Evolutionary conservation across 805 yeast species (phyloP).

Genomic region (Pichia phayaonensis): DNA sequence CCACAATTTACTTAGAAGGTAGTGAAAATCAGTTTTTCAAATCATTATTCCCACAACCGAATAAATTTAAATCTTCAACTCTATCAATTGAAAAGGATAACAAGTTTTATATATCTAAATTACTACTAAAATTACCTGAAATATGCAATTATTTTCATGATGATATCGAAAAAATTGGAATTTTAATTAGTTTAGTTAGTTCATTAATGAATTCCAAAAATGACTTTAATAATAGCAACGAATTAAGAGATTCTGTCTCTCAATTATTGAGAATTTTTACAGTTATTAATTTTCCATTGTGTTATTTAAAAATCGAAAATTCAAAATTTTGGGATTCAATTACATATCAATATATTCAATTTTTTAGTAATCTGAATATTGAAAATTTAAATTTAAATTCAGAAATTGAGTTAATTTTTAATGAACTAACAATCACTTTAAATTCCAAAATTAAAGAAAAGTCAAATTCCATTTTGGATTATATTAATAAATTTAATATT

Average conservation of each 20-base stretch:
- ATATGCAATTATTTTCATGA: slow-evolving; percentile 9
- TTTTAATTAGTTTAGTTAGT: slow-evolving; percentile 2
- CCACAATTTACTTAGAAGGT: slow-evolving; percentile 25
- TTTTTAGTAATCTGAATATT: slow-evolving; percentile 14
- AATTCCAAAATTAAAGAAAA: neutral
- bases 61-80: neutral
- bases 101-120: slow-evolving; percentile 13
- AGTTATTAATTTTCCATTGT: slow-evolving; percentile 9
- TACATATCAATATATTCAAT: slow-evolving; percentile 12
- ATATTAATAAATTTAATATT: slow-evolving; percentile 6
- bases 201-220: neutral
- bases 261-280: slow-evolving; percentile 3
- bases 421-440: slow-evolving; percentile 8
- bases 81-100: neutral
- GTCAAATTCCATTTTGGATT: neutral
- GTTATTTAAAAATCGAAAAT: neutral
- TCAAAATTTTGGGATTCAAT: slow-evolving; percentile 17
- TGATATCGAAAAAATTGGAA: slow-evolving; percentile 11
- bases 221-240: neutral
- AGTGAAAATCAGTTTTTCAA: slow-evolving; percentile 14
- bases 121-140: slow-evolving; percentile 7
- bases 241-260: neutral
- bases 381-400: slow-evolving; percentile 14
- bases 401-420: slow-evolving; percentile 15
- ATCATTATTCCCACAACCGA: slow-evolving; percentile 13